These are phyloP conservation scores for Suillus discolor DNA, from an alignment of 768 basidiomycete genomes.

Conservation along the genomic window DNA sequence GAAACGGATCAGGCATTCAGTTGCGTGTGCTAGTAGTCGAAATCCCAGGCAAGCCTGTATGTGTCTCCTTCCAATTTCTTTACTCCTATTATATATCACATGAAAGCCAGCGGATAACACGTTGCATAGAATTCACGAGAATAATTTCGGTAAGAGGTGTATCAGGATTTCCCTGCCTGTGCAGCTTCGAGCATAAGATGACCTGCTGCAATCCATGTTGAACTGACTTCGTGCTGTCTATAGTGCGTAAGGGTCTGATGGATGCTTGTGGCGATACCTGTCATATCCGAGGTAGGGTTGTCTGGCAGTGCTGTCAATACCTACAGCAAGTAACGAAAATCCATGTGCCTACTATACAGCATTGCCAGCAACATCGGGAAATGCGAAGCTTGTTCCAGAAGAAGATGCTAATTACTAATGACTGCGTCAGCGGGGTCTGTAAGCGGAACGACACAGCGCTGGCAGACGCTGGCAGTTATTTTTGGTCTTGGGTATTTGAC, in stretches of 20 bases:
- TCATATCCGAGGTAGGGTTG: slow-evolving; percentile 16
- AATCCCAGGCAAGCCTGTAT: too few relatives aligned
- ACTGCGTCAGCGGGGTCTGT: not conserved
- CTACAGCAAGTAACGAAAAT: slow-evolving; percentile 6
- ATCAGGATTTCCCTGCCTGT: slow-evolving; percentile 17
- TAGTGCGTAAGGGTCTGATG: slow-evolving; percentile 18
- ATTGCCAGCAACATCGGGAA: slow-evolving; percentile 22
- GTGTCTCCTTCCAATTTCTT: too few relatives aligned
- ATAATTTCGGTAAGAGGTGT: slow-evolving; percentile 12
- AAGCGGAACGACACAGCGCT: not conserved
- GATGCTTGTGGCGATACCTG: slow-evolving; percentile 20
- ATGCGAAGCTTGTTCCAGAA: slow-evolving; percentile 19
- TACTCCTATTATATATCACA: too few relatives aligned
- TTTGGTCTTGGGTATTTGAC: slow-evolving; percentile 22
- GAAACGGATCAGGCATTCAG: too few relatives aligned
- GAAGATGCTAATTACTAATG: slow-evolving; percentile 15
- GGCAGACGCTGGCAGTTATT: slow-evolving; percentile 23
- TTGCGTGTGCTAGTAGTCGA: too few relatives aligned
- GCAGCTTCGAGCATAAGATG: slow-evolving; percentile 22
- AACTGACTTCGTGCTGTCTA: slow-evolving; percentile 20
- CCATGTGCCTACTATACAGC: slow-evolving; percentile 13
- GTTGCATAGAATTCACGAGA: slow-evolving; percentile 24
- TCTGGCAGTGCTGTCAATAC: slow-evolving; percentile 12
- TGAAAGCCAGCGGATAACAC: slow-evolving; percentile 10
- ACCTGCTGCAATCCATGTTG: slow-evolving; percentile 21